Evolutionary conservation across 495 filamentous ascomycete species (phyloP).

Genomic region (Neurospora sp.): DNA sequence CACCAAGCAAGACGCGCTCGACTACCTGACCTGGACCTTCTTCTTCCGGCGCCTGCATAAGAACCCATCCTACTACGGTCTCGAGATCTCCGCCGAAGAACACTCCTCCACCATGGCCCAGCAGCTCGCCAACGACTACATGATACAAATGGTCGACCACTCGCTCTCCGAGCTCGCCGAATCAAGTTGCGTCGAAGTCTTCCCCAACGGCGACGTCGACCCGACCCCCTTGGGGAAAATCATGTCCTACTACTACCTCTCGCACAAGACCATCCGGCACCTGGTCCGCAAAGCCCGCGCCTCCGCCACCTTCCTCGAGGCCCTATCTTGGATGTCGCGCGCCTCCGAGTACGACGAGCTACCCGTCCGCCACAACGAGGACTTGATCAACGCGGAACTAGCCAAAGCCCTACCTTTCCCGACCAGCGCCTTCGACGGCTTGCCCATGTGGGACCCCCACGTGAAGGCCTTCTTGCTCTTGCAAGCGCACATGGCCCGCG

Average conservation of each 20-base stretch:
- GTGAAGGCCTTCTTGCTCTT: conserved; percentile 92
- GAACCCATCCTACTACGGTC: conserved; percentile 95
- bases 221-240: conserved; percentile 89
- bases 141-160: conserved; percentile 81
- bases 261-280: conserved; percentile 86
- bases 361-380: conserved; percentile 97
- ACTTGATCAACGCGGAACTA: conserved; percentile 91
- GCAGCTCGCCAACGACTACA: conserved; percentile 75
- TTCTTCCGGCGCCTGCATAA: conserved; percentile 97
- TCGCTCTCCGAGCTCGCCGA: conserved; percentile 71
- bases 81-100: conserved; percentile 88
- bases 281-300: conserved; percentile 67
- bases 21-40: conserved; percentile 99
- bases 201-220: conserved; percentile 82
- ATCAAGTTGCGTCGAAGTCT: conserved; percentile 70
- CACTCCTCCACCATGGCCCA: conserved; percentile 85
- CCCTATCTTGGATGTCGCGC: conserved; percentile 81
- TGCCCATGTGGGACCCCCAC: conserved; percentile 97
- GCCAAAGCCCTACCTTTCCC: conserved; percentile 64
- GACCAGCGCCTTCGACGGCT: conserved; percentile 34
- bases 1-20: conserved; percentile 93
- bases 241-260: conserved; percentile 98
- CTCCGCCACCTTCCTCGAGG: conserved; percentile 73
- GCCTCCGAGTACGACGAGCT: conserved; percentile 97
- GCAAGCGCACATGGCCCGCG: conserved; percentile 88